These are phyloP conservation scores for Skeletonema grethae DNA, from an alignment of 108 stramenopile genomes.

Conservation along the genomic window DNA sequence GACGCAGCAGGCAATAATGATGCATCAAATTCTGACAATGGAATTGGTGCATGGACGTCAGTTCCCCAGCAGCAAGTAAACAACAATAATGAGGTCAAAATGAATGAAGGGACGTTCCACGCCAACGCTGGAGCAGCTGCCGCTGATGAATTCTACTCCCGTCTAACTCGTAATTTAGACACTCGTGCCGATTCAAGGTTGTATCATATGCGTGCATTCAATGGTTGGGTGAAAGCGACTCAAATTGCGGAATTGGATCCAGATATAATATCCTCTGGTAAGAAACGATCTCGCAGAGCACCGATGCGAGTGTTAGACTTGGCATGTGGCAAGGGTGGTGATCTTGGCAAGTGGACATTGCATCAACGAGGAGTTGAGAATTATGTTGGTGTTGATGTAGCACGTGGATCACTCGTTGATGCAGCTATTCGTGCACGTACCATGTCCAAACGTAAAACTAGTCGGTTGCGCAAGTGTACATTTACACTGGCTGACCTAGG, in stretches of 20 bases:
- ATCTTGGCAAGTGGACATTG: slow-evolving; percentile 91
- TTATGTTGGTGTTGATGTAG: slow-evolving; percentile 98
- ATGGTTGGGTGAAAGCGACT: slow-evolving; percentile 98
- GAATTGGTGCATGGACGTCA: slow-evolving; percentile 32
- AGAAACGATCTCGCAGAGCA: slow-evolving; percentile 40
- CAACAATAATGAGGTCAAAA: slow-evolving; percentile 8
- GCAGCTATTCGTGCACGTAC: slow-evolving; percentile 84
- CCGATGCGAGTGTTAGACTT: slow-evolving; percentile 91
- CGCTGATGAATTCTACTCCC: slow-evolving; percentile 86
- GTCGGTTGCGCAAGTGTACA: slow-evolving; percentile 52
- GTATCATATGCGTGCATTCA: slow-evolving; percentile 95
- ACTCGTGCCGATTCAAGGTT: slow-evolving; percentile 86
- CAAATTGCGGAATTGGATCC: slow-evolving; percentile 86
- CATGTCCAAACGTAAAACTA: slow-evolving; percentile 54
- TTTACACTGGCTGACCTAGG: slow-evolving; percentile 88
- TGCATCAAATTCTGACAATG: slow-evolving; percentile 23
- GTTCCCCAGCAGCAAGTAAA: slow-evolving; percentile 1
- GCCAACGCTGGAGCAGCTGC: slow-evolving; percentile 78
- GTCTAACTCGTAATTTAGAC: slow-evolving; percentile 60
- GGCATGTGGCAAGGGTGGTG: slow-evolving; percentile 99
- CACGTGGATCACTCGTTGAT: slow-evolving; percentile 91
- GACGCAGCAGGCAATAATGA: slow-evolving; percentile 19
- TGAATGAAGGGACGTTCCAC: slow-evolving; percentile 57
- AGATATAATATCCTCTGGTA: slow-evolving; percentile 26
- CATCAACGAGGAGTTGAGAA: slow-evolving; percentile 70